These are phyloP conservation scores for Gossypium lobatum DNA, from an alignment of 441 rosid species.

Conservation along the genomic window DNA sequence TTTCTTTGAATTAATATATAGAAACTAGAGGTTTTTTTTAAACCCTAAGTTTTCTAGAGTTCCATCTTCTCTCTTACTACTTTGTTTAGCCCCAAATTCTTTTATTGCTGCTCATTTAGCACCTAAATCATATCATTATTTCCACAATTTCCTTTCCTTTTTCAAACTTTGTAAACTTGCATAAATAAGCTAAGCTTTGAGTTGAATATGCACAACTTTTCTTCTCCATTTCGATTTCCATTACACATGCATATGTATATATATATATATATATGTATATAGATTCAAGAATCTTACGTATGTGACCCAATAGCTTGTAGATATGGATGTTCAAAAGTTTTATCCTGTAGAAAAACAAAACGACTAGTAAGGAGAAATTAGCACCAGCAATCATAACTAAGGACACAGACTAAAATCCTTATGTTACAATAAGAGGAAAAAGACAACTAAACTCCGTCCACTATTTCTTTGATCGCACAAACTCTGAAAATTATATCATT, in stretches of 20 bases:
- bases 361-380: slow-evolving; percentile 13
- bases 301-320: slow-evolving; percentile 91
- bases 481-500: neutral
- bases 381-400: neutral
- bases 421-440: neutral
- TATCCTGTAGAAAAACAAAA: slow-evolving; percentile 54
- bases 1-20: too few relatives aligned
- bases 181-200: too few relatives aligned
- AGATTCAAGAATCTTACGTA: slow-evolving; percentile 51
- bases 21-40: too few relatives aligned
- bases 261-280: neutral
- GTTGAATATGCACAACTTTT: too few relatives aligned
- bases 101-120: too few relatives aligned
- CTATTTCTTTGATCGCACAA: neutral
- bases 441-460: neutral
- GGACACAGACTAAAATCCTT: neutral
- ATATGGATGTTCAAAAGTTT: slow-evolving; percentile 93
- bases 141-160: too few relatives aligned
- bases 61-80: too few relatives aligned
- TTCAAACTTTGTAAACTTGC: too few relatives aligned
- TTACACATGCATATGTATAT: neutral
- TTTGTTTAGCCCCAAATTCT: too few relatives aligned
- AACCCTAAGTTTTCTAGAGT: too few relatives aligned
- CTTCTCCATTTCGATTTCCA: neutral
- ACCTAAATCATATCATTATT: too few relatives aligned